Evolutionary conservation across 2,329 filamentous ascomycete genomes (phyloP), one percentile per base, ranked within the genome.

Genomic region (Diplodia sapinea): DNA sequence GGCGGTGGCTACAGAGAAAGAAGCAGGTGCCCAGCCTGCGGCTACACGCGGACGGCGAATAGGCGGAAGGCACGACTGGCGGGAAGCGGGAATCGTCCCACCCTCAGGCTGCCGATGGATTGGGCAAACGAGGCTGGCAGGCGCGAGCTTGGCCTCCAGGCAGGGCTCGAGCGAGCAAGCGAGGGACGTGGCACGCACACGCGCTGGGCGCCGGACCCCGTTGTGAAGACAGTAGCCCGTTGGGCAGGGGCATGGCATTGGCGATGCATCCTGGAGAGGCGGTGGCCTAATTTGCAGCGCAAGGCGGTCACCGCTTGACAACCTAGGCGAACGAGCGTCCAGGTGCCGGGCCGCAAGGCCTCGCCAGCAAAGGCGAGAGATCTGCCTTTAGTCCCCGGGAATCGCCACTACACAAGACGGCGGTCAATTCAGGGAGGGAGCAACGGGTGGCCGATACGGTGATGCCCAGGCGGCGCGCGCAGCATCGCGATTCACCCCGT

Each of bases 251-350:
- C 26, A 26, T 26, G 26, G 26, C 26, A 26, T 51, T 4, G 23
- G 20, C 4, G 33, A 33, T 26, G 26, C 26, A 26, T 26, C 9
- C 20, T 26, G 17, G 57, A 62, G 47, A 63, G 47, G 59, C 59
- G 59, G 59, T 63, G 59, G 59, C 59, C 59, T 63, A 47, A 63
- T 52, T 51, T 63, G 59, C 59, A 12, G 36, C 33, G 59, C 59
- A 38, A 63, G 47, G 59, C 59, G 47, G 59, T 63, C 43, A 63
- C 59, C 23, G 23, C 40, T 26, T 29, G 40, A 6, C 13, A 31
- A 17, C n/a, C 12, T 26, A 13, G 36, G 59, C 43, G 57, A 50
- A 38, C 57, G 40, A 61, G 40, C 36, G 23, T 12, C 40, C 13
- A 13, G 9, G 13, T 40, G 23, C 40, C 36, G 26, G 23, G 13